phyloP scores from a whole-genome alignment of 805 yeast species.

The Pichia insulana region DNA sequence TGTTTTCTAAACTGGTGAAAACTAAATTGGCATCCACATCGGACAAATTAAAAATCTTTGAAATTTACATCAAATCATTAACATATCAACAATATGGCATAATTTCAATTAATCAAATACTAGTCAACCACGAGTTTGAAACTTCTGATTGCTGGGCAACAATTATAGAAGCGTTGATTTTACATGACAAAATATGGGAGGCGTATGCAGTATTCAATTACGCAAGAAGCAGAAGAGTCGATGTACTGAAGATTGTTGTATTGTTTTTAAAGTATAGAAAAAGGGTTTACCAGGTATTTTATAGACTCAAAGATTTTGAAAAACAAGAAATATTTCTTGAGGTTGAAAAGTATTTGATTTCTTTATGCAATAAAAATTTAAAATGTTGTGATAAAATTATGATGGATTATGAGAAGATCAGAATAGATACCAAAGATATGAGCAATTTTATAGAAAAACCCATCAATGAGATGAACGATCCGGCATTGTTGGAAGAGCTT shows the following conservation, averaged over 20 bases:
- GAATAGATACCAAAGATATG: no score
- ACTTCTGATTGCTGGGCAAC: not conserved
- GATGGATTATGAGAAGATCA: no score
- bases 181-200: not conserved
- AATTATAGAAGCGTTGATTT: not conserved
- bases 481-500: not conserved
- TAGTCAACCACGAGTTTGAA: not conserved
- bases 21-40: not conserved
- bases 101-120: not conserved
- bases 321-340: not conserved
- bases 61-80: not conserved
- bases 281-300: not conserved
- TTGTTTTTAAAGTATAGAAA: not conserved
- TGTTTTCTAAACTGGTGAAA: no score
- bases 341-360: not conserved
- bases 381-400: no score
- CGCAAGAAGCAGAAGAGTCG: not conserved
- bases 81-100: not conserved
- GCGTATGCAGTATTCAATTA: constrained; percentile 3
- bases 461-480: no score
- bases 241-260: not conserved
- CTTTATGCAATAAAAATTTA: not conserved
- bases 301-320: not conserved
- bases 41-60: not conserved
- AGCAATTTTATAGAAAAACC: no score